A percentile compares a stretch with the other conserved stretches of the same genome.
These are phyloP conservation scores for Ceratocystiopsis minuta DNA, from an alignment of 2,329 filamentous ascomycete genomes.

Conservation along the genomic window DNA sequence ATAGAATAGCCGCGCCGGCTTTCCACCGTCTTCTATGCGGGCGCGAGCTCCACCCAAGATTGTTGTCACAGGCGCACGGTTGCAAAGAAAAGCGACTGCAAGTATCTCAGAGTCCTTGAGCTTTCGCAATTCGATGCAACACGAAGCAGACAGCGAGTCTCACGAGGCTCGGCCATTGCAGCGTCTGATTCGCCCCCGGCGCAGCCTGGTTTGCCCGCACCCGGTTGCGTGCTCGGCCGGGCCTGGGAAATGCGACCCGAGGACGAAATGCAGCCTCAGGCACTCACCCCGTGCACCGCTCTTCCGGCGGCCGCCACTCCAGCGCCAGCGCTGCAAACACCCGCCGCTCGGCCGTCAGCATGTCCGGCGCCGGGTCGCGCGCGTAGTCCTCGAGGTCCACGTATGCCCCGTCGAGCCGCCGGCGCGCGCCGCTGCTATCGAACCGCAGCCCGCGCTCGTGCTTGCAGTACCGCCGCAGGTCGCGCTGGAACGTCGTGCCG, in stretches of 20 bases:
- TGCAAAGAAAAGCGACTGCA: too few relatives aligned
- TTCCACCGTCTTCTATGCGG: too few relatives aligned
- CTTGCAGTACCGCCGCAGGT: conserved; percentile 66
- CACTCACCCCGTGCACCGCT: conserved; percentile 45
- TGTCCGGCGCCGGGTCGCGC: conserved; percentile 34
- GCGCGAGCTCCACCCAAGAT: too few relatives aligned
- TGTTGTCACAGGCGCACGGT: too few relatives aligned
- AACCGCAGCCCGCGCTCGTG: conserved; percentile 62
- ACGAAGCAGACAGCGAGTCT: too few relatives aligned
- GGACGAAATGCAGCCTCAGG: background rate
- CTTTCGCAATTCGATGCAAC: too few relatives aligned
- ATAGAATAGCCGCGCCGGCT: too few relatives aligned
- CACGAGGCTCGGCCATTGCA: too few relatives aligned
- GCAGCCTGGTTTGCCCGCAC: too few relatives aligned
- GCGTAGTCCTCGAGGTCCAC: conserved; percentile 50
- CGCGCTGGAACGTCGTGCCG: conserved; percentile 76
- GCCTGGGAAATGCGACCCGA: too few relatives aligned
- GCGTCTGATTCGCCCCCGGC: too few relatives aligned
- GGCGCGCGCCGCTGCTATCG: conserved; percentile 72
- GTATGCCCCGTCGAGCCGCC: conserved; percentile 43
- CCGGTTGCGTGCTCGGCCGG: background rate
- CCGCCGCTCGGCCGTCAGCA: conserved; percentile 57
- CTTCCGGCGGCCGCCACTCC: conserved; percentile 44
- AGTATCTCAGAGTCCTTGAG: too few relatives aligned
- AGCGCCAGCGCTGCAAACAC: conserved; percentile 66